Evolutionary conservation across 345 rosid genomes (phyloP).

Genomic region (Corymbia maculata): DNA sequence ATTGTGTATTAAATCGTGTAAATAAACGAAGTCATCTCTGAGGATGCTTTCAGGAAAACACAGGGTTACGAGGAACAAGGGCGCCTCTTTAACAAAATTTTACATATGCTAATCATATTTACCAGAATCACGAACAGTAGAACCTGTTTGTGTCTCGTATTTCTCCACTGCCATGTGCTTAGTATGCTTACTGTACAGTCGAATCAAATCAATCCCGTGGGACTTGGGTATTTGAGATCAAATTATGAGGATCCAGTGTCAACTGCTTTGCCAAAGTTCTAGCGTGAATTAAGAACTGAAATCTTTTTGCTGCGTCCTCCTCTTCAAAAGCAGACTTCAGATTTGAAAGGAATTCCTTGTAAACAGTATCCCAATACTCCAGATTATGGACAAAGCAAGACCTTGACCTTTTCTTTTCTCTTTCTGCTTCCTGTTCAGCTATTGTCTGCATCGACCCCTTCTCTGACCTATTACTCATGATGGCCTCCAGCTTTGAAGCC

Average conservation of each 20-base stretch:
- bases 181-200: neutral
- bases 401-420: neutral
- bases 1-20: neutral
- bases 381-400: neutral
- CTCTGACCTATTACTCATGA: slow-evolving; percentile 28
- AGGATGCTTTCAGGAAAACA: neutral
- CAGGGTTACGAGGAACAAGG: neutral
- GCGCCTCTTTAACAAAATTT: neutral
- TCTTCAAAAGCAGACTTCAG: slow-evolving; percentile 30
- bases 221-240: neutral
- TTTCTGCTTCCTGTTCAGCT: slow-evolving; percentile 6
- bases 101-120: neutral
- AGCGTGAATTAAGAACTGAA: slow-evolving; percentile 28
- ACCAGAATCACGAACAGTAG: neutral
- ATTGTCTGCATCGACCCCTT: neutral
- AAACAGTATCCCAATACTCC: slow-evolving; percentile 18
- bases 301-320: slow-evolving; percentile 20
- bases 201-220: neutral
- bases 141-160: neutral
- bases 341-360: slow-evolving; percentile 27
- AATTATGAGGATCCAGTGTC: neutral
- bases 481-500: slow-evolving; percentile 66
- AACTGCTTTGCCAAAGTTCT: slow-evolving; percentile 38
- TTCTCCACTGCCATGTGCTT: neutral
- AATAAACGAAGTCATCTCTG: neutral